Conservation (phyloP, 192 early-diverging fungal species). For the Glomus cerebriforme region DNA sequence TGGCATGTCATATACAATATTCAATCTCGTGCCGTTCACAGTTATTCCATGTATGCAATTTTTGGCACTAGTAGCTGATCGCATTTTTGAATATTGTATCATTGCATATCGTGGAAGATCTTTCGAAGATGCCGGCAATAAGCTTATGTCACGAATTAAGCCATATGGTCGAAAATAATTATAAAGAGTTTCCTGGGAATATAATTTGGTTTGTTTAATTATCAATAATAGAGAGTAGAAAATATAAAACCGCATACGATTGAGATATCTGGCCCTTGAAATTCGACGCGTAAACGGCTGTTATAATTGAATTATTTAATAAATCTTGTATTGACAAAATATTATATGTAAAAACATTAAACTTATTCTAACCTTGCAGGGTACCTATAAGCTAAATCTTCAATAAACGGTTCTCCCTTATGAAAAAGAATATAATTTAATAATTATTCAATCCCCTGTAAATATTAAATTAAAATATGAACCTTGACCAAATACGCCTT, state of each 20-base stretch:
- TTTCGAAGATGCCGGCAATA: conserved; percentile 60
- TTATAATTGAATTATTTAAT: conserved; percentile 44
- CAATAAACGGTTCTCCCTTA: conserved; percentile 66
- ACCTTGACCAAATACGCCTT: conserved; percentile 66
- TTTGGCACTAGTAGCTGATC: conserved; percentile 86
- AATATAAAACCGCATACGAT: conserved; percentile 38
- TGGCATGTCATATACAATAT: conserved; percentile 62
- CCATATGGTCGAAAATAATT: conserved; percentile 77
- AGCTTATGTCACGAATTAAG: conserved; percentile 77
- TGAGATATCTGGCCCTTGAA: conserved; percentile 70
- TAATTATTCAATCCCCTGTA: neutral
- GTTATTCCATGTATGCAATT: conserved; percentile 89
- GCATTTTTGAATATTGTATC: conserved; percentile 75
- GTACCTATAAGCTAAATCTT: conserved; percentile 66
- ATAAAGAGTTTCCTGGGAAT: conserved; percentile 62
- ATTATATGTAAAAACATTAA: conserved; percentile 3
- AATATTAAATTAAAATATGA: neutral
- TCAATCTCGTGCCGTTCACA: conserved; percentile 66
- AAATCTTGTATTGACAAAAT: neutral
- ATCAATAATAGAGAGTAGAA: neutral
- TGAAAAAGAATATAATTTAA: neutral
- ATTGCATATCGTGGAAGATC: conserved; percentile 79
- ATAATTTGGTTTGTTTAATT: neutral
- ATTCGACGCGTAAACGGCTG: conserved; percentile 66
- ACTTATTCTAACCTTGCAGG: conserved; percentile 36